Base-by-base conservation (phyloP, 352 stramenopile species). In the Globisporangium emineosum region DNA sequence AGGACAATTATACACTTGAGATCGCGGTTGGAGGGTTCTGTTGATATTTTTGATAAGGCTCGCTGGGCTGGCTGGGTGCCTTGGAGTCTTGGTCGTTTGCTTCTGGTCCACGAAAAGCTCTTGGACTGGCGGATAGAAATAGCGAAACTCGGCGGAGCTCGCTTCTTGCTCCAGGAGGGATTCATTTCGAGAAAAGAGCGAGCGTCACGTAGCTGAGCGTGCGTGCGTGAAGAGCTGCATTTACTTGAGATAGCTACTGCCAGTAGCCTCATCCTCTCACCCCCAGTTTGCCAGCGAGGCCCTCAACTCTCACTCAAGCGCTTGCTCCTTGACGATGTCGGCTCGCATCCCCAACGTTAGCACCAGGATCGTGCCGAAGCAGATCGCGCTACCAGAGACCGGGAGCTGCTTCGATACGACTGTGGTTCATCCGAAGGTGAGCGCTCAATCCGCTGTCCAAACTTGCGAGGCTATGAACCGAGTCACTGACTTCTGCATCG, bases 331-430 rank as follows among this genome's bases (percentile, higher is more conserved):
- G 30, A 67, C 23, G 58, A 88, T 86, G 73, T 79, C 81, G 56
- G 68, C 75, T 33, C 82, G 83, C 60, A 94, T 94, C 51, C 83
- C 86, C 9, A 94, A 94, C 60, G 83, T 93, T 53, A 91, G 75
- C 75, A 94, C 84, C 52, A 81, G 83, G 42, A 90, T 94, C 60
- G 86, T 93, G 66, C 82, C 86, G 17, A 91, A 91, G 62, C 82
- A 76, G 27, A 77, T 91, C 43, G 54, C 83, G 21, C 63, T 97
- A 27, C 78, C 82, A 7, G 90, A 98, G 75, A 98, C 94, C 0
- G 93, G 94, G 13, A 98, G 93, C 60, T 98, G 94, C 69, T 98
- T 98, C 64, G 96, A 98, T 75, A 93, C 89, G 30, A 98, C 96
- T 1, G 65, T 77, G 21, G 77, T 88, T 15, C 45, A 62, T 23